A percentile compares a stretch with the other conserved stretches of the same genome.
These are phyloP conservation scores for Globisporangium parvum DNA, from an alignment of 352 stramenopile genomes.

Conservation along the genomic window DNA sequence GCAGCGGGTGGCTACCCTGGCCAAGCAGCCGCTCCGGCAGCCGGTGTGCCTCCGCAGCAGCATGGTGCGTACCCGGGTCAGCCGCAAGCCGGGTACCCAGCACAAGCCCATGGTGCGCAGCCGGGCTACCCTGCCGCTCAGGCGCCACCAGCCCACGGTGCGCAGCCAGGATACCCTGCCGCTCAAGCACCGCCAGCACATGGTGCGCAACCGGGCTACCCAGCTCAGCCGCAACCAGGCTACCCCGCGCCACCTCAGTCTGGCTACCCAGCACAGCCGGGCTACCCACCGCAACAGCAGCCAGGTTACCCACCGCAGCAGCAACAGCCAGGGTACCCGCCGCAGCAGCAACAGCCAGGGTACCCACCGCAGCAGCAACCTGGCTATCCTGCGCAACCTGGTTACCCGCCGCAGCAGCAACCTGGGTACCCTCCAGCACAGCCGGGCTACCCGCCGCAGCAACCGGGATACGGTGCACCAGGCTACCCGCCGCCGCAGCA, in stretches of 20 bases:
- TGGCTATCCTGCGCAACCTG: constrained; percentile 16
- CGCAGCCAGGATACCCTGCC: constrained; percentile 15
- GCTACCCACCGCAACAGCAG: constrained; percentile 19
- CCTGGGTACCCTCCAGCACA: constrained; percentile 21
- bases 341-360: constrained; percentile 15
- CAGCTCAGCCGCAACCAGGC: not conserved
- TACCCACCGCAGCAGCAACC: constrained; percentile 22
- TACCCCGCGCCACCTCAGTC: not conserved
- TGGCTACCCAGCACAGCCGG: constrained; percentile 1
- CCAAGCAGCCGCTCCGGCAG: constrained; percentile 6
- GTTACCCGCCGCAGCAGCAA: constrained; percentile 19
- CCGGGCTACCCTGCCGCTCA: constrained; percentile 21
- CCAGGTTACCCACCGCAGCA: constrained; percentile 4
- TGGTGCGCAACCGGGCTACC: not conserved
- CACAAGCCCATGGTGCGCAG: constrained; percentile 9
- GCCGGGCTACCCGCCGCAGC: constrained; percentile 19
- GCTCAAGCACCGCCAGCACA: constrained; percentile 3
- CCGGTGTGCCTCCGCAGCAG: constrained; percentile 1
- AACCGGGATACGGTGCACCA: constrained; percentile 20
- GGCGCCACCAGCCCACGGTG: too few relatives aligned
- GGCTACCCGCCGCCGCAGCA: constrained; percentile 19
- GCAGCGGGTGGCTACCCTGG: constrained; percentile 9
- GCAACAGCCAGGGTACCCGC: constrained; percentile 22
- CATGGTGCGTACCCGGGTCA: constrained; percentile 12
- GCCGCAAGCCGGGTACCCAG: too few relatives aligned